Evolutionary conservation across 495 filamentous ascomycete species (phyloP), one percentile per base, ranked within the genome.

Genomic region (Peziza echinospora): DNA sequence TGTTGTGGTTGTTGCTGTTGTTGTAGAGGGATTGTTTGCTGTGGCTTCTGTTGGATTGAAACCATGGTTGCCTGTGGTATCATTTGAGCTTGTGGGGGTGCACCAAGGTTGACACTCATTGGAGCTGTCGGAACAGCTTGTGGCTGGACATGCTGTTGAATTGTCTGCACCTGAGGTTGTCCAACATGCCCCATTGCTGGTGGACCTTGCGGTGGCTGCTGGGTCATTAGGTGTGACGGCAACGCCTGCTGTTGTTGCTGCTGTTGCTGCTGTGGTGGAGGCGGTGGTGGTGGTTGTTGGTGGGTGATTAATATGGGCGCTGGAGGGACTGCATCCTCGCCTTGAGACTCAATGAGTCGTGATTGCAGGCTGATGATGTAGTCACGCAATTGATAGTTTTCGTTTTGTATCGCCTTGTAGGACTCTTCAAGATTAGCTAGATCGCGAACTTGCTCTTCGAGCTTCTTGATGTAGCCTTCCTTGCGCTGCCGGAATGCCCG

Each of bases 401-500:
- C 91, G 23, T 69, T 66, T 53, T 89, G 78, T 19, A 93, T 66
- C 41, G 69, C 63, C 56, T 91, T 84, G 56, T 71, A 80, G 44
- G 66, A 75, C 45, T 78, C 72, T 44, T 78, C 76, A 60, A 87
- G 71, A 16, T 66, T 64, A 37, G 73, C 71, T 54, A 72, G 76
- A 17, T 84, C 81, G 50, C 80, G 72, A 39, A 91, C 82, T 61
- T 93, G 81, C 53, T 86, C 80, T 61, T 96, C 89, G 13, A 97
- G 70, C 59, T 86, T 85, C 67, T 93, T 92, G 61, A 97, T 97
- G 61, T 96, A 93, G 25, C 77, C 81, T 64, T 97, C 89, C 63
- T 97, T 97, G 45, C 89, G 81, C 68, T 94, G 86, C 21, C 89
- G 82, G 64, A 97, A 97, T 19, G 89, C 89, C 53, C 89, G 77